A percentile compares a stretch with the other conserved stretches of the same genome.
These are phyloP conservation scores for Cyberlindnera euphorbiae DNA, from an alignment of 805 yeast genomes.

Conservation along the genomic window DNA sequence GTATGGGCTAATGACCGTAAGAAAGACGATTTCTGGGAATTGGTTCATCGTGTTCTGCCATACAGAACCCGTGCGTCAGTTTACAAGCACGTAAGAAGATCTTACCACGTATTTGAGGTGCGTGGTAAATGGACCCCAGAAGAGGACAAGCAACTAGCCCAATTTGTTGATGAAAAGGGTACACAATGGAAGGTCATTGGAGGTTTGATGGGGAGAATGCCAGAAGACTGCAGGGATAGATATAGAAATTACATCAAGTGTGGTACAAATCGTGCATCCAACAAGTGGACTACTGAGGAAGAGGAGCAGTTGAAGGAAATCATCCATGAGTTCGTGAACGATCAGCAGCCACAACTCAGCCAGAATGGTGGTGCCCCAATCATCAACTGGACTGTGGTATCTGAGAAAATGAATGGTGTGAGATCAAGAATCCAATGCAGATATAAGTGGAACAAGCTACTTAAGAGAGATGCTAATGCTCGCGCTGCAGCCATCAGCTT, in stretches of 20 bases:
- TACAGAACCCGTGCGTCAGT: slow-evolving; percentile 83
- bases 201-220: slow-evolving; percentile 80
- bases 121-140: slow-evolving; percentile 88
- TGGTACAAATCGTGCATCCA: slow-evolving; percentile 68
- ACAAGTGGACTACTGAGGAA: slow-evolving; percentile 76
- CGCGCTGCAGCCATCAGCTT: slow-evolving; percentile 40
- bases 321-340: slow-evolving; percentile 41
- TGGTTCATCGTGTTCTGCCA: slow-evolving; percentile 72
- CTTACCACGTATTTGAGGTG: slow-evolving; percentile 80
- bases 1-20: slow-evolving; percentile 84
- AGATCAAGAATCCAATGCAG: slow-evolving; percentile 93
- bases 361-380: slow-evolving; percentile 28
- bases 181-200: slow-evolving; percentile 92
- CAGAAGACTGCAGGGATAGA: slow-evolving; percentile 94
- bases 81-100: slow-evolving; percentile 87
- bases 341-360: slow-evolving; percentile 26
- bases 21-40: slow-evolving; percentile 89
- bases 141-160: slow-evolving; percentile 67
- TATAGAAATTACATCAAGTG: slow-evolving; percentile 96
- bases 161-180: slow-evolving; percentile 58
- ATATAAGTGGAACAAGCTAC: slow-evolving; percentile 87
- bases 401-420: slow-evolving; percentile 84
- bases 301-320: slow-evolving; percentile 58
- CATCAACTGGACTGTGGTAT: slow-evolving; percentile 88
- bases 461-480: slow-evolving; percentile 50